These are phyloP conservation scores for Fusarium oligoseptatum DNA, from an alignment of 2,329 filamentous ascomycete genomes.

Conservation along the genomic window DNA sequence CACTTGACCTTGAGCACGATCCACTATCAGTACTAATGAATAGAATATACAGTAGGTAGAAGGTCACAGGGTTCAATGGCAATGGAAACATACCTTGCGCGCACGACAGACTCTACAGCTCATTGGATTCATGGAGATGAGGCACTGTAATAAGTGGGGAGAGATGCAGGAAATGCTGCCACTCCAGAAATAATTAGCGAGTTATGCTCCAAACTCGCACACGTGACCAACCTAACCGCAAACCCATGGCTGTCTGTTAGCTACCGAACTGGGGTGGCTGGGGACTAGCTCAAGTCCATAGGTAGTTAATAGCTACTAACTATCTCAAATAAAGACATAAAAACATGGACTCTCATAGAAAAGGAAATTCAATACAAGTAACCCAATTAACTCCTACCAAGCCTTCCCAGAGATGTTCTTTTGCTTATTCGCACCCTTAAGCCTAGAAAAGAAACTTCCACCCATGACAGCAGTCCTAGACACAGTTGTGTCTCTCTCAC, in stretches of 20 bases:
- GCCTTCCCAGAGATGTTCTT: constrained; percentile 26
- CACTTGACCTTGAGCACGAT: background rate
- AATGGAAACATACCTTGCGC: background rate
- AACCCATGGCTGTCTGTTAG: no score
- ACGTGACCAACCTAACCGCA: background rate
- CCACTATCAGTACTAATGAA: background rate
- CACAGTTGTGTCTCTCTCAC: constrained; percentile 12
- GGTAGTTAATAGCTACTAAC: background rate
- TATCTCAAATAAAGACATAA: background rate
- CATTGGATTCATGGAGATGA: background rate
- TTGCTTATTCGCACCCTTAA: constrained; percentile 25
- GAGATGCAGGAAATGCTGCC: background rate
- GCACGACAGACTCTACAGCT: background rate
- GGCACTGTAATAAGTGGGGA: background rate
- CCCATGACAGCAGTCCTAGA: constrained; percentile 16
- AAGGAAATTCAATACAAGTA: background rate
- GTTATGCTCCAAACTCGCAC: background rate
- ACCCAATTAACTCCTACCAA: constrained; percentile 5
- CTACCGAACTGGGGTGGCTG: no score
- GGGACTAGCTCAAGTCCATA: no score
- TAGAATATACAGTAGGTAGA: background rate
- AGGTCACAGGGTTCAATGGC: background rate
- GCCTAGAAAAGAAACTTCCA: constrained; percentile 22
- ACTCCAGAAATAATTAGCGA: background rate
- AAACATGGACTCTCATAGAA: background rate